A percentile compares a stretch with the other conserved stretches of the same genome.
These are phyloP conservation scores for Eucalyptus microcorys DNA, from an alignment of 345 rosid genomes.

Conservation along the genomic window DNA sequence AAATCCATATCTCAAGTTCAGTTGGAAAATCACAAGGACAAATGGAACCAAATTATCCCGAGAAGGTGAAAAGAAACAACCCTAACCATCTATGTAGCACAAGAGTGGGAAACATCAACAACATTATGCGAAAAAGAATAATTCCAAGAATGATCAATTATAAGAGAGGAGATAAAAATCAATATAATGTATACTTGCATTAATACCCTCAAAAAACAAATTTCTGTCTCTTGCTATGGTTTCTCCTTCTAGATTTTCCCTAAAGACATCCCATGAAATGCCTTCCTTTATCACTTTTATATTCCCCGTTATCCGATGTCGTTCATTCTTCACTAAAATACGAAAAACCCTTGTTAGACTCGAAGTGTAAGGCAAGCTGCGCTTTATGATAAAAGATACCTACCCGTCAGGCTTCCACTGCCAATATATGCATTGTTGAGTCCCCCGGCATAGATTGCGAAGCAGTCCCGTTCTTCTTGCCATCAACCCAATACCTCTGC, in stretches of 20 bases:
- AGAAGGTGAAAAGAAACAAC: fast-evolving
- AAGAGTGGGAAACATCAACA: not conserved
- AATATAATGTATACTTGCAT: not conserved
- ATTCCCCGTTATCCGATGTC: not conserved
- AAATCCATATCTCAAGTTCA: not conserved
- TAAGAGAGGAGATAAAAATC: not conserved
- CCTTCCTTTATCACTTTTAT: not conserved
- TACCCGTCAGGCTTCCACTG: not conserved
- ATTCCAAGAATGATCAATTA: not conserved
- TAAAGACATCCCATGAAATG: not conserved
- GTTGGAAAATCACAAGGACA: not conserved
- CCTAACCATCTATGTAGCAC: not conserved
- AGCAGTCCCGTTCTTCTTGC: not conserved
- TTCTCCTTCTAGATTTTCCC: not conserved
- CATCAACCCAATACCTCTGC: not conserved
- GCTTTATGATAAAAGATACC: fast-evolving
- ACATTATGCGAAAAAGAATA: not conserved
- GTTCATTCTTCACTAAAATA: not conserved
- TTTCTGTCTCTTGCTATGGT: not conserved
- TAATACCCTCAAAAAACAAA: not conserved
- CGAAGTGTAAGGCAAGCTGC: not conserved
- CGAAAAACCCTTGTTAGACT: not conserved
- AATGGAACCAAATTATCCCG: not conserved
- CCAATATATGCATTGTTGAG: not conserved
- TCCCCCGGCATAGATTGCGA: not conserved